Percentiles rank a stretch among this genome's conserved stretches.
Evolutionary conservation across 192 early-diverging fungal species (phyloP).

Genomic region (Neocallimastix lanati): DNA sequence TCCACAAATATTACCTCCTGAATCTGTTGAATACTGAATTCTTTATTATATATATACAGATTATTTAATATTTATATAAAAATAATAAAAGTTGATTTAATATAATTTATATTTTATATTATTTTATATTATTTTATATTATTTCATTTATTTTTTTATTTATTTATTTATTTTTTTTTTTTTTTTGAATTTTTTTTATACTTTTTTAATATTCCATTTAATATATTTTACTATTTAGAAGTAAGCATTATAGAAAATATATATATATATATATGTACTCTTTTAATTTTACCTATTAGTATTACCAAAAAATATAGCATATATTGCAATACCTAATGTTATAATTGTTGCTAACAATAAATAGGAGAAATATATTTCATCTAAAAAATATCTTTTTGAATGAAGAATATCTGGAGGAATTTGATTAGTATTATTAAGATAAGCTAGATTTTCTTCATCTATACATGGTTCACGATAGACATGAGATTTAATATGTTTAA

Average conservation of each 20-base stretch:
- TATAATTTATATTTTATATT: too few species aligned
- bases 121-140: too few species aligned
- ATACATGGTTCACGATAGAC: not conserved
- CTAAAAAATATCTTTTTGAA: not conserved
- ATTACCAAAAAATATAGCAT: not conserved
- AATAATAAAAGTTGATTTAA: too few species aligned
- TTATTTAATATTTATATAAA: not conserved
- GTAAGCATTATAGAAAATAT: too few species aligned
- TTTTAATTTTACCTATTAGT: not conserved
- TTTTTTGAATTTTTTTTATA: too few species aligned
- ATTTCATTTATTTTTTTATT: too few species aligned
- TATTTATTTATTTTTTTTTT: too few species aligned
- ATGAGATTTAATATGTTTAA: not conserved
- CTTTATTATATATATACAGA: not conserved
- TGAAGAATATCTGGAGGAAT: not conserved
- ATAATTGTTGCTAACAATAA: not conserved
- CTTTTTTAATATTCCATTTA: too few species aligned
- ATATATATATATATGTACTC: too few species aligned
- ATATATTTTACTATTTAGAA: too few species aligned
- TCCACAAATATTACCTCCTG: not conserved
- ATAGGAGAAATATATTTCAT: not conserved
- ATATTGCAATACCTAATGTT: not conserved
- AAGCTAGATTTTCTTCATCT: not conserved
- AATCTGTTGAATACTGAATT: not conserved
- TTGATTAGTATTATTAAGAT: not conserved